Conservation (phyloP, 305 asterid species). For the Plantago rigida region DNA sequence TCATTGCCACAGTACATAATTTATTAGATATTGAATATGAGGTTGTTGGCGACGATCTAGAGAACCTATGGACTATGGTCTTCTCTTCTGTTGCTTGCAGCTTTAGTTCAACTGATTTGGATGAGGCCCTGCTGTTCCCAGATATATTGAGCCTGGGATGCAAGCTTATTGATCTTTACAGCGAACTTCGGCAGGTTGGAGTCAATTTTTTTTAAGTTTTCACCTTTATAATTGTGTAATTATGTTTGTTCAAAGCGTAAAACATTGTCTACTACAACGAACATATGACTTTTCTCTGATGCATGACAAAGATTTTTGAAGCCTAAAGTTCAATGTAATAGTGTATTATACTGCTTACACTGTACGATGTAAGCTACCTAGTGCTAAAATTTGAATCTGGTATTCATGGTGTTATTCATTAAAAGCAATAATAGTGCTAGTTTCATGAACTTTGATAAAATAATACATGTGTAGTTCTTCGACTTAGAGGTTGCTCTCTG, state of each 20-base stretch:
- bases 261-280: not conserved
- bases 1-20: conserved; percentile 45
- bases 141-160: conserved; percentile 58
- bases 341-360: not conserved
- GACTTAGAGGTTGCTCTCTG: conserved; percentile 1
- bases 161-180: conserved; percentile 63
- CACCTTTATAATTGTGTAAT: not conserved
- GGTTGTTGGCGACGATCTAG: conserved; percentile 72
- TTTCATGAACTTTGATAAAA: no score
- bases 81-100: conserved; percentile 49
- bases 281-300: not conserved
- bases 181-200: conserved; percentile 95
- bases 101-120: conserved; percentile 37
- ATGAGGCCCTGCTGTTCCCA: conserved; percentile 38
- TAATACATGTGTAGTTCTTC: no score
- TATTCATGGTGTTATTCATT: conserved; percentile 1
- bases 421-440: not conserved
- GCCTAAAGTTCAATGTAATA: conserved; percentile 9
- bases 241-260: not conserved
- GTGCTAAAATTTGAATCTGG: conserved; percentile 1
- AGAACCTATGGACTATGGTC: conserved; percentile 58
- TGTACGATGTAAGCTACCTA: conserved; percentile 13
- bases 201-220: conserved; percentile 13
- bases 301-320: not conserved
- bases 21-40: conserved; percentile 69